These are phyloP conservation scores for Parastagonospora nodorum DNA, from an alignment of 2,329 filamentous ascomycete species.

Conservation along the genomic window DNA sequence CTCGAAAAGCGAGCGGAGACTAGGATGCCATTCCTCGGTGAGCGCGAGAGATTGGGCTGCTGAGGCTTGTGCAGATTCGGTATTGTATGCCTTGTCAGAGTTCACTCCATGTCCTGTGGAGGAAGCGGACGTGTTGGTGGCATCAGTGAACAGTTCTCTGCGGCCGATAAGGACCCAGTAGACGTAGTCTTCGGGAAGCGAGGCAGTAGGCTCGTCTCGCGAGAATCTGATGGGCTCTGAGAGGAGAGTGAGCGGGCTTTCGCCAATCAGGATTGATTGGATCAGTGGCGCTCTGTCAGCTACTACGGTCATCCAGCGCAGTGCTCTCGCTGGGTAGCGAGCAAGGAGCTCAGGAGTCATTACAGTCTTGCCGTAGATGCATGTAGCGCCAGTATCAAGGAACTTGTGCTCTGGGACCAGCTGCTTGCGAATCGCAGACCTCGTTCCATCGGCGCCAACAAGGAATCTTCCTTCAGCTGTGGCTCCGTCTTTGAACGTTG, in stretches of 20 bases:
- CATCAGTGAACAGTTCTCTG: conserved; percentile 8
- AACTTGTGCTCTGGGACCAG: conserved; percentile 34
- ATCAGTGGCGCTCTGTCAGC: conserved; percentile 17
- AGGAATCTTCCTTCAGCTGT: conserved; percentile 53
- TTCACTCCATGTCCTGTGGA: not conserved
- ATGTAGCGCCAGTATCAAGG: conserved; percentile 47
- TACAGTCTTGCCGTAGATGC: conserved; percentile 50
- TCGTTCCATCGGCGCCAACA: conserved; percentile 58
- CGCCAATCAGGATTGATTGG: conserved; percentile 12
- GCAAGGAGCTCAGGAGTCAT: conserved; percentile 27
- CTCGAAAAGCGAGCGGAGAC: conserved; percentile 14
- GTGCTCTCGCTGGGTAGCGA: conserved; percentile 14
- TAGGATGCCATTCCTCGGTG: conserved; percentile 18
- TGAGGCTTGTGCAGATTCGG: conserved; percentile 1
- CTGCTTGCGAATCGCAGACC: conserved; percentile 9
- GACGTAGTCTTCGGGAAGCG: conserved; percentile 36
- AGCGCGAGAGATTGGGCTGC: conserved; percentile 13
- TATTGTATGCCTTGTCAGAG: not conserved
- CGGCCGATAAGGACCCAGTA: conserved; percentile 42
- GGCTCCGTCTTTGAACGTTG: conserved; percentile 53
- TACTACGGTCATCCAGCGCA: conserved; percentile 31
- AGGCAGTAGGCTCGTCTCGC: not conserved
- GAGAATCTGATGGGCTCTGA: conserved; percentile 31
- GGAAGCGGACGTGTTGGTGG: too few relatives aligned
- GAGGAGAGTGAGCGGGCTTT: conserved; percentile 22